phyloP scores from a whole-genome alignment of 2,329 filamentous ascomycete genomes.

The Trichophyton verrucosum region DNA sequence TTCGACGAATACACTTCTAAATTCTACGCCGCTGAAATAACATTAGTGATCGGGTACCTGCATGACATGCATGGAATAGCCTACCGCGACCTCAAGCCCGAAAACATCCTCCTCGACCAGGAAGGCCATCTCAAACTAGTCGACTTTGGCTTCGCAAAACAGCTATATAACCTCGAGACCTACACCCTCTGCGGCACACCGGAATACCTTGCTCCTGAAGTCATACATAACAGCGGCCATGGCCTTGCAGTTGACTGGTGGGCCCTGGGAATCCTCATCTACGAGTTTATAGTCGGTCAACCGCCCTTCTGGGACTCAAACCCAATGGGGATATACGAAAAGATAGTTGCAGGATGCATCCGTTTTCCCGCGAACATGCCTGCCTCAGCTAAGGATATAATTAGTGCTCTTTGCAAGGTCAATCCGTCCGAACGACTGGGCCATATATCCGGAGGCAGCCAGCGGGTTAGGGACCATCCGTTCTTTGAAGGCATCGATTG shows the following conservation, averaged over 20 bases:
- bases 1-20: conserved; percentile 52
- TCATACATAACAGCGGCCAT: conserved; percentile 53
- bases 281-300: conserved; percentile 55
- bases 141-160: conserved; percentile 57
- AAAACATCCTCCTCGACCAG: conserved; percentile 54
- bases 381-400: conserved; percentile 47
- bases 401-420: conserved; percentile 50
- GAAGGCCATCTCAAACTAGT: conserved; percentile 55
- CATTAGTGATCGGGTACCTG: conserved; percentile 51
- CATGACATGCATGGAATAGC: conserved; percentile 53
- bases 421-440: conserved; percentile 51
- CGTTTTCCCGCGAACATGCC: conserved; percentile 50
- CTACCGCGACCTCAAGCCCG: conserved; percentile 54
- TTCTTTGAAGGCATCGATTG: conserved; percentile 52
- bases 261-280: conserved; percentile 55
- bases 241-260: conserved; percentile 57
- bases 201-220: conserved; percentile 55
- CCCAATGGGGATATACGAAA: conserved; percentile 57
- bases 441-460: conserved; percentile 49
- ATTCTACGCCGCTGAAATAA: conserved; percentile 56
- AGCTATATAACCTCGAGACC: conserved; percentile 45
- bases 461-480: conserved; percentile 47
- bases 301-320: conserved; percentile 59
- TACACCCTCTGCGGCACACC: conserved; percentile 57
- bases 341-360: conserved; percentile 52